Evolutionary conservation across 2,329 filamentous ascomycete species (phyloP).

Genomic region (Aspergillus ruber): DNA sequence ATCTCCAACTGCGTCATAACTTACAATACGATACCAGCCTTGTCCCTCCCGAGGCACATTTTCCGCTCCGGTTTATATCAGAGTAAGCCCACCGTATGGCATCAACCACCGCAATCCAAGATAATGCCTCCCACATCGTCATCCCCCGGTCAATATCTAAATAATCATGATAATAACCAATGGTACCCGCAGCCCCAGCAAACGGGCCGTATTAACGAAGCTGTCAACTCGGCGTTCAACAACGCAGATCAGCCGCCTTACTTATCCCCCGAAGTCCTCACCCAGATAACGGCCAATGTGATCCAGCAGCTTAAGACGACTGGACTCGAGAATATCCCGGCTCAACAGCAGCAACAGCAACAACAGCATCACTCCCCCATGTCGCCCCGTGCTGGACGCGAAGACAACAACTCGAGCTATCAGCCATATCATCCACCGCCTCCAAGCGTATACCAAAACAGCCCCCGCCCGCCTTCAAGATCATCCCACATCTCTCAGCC

Average conservation of each 20-base stretch:
- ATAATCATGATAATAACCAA: slow-evolving; percentile 1
- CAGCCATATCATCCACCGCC: slow-evolving; percentile 14
- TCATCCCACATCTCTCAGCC: slow-evolving; percentile 14
- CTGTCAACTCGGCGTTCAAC: slow-evolving; percentile 51
- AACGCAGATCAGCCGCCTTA: slow-evolving; percentile 44
- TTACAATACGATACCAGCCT: no score
- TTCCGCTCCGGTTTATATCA: no score
- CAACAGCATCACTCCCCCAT: slow-evolving; percentile 10
- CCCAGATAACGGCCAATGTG: slow-evolving; percentile 54
- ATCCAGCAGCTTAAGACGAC: slow-evolving; percentile 52
- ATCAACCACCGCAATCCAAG: no score
- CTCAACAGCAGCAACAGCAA: slow-evolving; percentile 14
- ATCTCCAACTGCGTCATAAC: no score
- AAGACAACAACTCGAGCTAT: slow-evolving; percentile 4
- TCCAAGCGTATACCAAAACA: slow-evolving; percentile 13
- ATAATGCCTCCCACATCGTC: no score
- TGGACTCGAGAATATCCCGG: slow-evolving; percentile 29
- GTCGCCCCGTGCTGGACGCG: neutral
- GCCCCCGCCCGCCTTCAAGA: slow-evolving; percentile 16
- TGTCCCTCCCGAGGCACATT: no score
- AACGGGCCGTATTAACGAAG: slow-evolving; percentile 48
- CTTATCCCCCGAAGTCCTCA: slow-evolving; percentile 55
- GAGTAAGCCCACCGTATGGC: no score
- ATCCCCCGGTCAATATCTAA: no score
- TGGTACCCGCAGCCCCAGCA: slow-evolving; percentile 15